Evolutionary conservation across 495 filamentous ascomycete species (phyloP), one percentile per base, ranked within the genome.

Genomic region (Tuber borchii): DNA sequence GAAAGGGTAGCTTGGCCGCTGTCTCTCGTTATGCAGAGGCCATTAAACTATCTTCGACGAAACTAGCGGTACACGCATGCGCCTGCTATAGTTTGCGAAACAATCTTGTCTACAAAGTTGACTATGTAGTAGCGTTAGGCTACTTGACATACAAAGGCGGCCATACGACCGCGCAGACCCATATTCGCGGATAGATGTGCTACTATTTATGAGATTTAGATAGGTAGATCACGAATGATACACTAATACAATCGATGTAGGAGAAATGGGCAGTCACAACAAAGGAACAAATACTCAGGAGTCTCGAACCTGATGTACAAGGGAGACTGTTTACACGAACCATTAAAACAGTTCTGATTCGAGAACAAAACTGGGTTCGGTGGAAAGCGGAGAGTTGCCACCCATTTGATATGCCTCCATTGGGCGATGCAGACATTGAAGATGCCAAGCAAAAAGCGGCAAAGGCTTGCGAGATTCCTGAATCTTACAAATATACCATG

Each of bases 371-470:
- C 80, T 99, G 95, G 95, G 93, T 94, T 65, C 91, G 92, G 70
- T 99, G 95, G 95, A 99, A 99, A 84, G 89, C 93, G 14, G 95
- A 98, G 84, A 91, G 89, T 71, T 98, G 95, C 83, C 93, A 93
- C 43, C 87, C 90, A 34, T 97, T 99, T 82, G 90, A 94, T 77
- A 87, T 89, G 61, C 88, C 91, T 22, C 86, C 92, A 9, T 84
- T 97, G 45, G 87, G 90, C 5, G 86, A 90, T 34, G 83, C 85
- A 37, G 88, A 91, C 43, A 92, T 92, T 82, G 82, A 88, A 71
- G 87, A 88, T 69, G 90, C 93, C 37, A 91, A 91, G 79, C 84
- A 86, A 40, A 84, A 88, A 71, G 91, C 90, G 8, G 86, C 85
- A 74, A 91, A 89, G 82, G 85, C 88, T 8, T 91, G 91, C 76